Base-by-base conservation (phyloP, 768 basidiomycete species). In the Boletus edulis region DNA sequence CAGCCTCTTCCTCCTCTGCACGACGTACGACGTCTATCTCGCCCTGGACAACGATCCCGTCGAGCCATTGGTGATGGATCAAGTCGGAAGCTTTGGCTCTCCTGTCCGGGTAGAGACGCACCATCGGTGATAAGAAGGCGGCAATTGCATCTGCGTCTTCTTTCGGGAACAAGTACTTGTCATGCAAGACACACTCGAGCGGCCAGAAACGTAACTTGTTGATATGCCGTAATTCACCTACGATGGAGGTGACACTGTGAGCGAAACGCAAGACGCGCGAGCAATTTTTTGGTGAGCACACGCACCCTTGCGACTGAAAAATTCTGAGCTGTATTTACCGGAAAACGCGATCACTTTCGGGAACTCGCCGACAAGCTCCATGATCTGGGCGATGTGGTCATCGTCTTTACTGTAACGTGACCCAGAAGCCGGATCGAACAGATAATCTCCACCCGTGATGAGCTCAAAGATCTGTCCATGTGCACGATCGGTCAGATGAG, bases 301-400 rank as follows among this genome's bases (percentile, higher is more conserved):
- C 80, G 45, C 52, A 91, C 95, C 95, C 82, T 89, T 89, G n/a
- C 94, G 85, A 61, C 87, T 98, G 76, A 99, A 98, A 67, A 97
- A 94, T 68, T 98, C 95, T 44, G 83, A 82, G 57, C 86, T 89
- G 75, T 97, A 98, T 70, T 95, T 98, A 24, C 96, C 96, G 7
- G 84, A 81, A 64, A 96, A 84, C 3, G 94, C 94, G 40, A 98
- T 75, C 46, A 77, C 76, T 66, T 85, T 85, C 2, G 94, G 93
- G 40, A 96, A 81, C 61, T 97, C 93, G 42, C 95, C 96, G 67
- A 98, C 78, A 12, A 98, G 80, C 74, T 99, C 96, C 71, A 98
- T 92, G 60, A 98, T 92, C 75, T 99, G 97, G 4, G 97, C 96
- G 56, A 98, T 92, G 66, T 99, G 95, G 67, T 94, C 91, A 69